A percentile compares a stretch with the other conserved stretches of the same genome.
Conservation (phyloP, 192 early-diverging fungal genomes). For the Coemansia sp. region DNA sequence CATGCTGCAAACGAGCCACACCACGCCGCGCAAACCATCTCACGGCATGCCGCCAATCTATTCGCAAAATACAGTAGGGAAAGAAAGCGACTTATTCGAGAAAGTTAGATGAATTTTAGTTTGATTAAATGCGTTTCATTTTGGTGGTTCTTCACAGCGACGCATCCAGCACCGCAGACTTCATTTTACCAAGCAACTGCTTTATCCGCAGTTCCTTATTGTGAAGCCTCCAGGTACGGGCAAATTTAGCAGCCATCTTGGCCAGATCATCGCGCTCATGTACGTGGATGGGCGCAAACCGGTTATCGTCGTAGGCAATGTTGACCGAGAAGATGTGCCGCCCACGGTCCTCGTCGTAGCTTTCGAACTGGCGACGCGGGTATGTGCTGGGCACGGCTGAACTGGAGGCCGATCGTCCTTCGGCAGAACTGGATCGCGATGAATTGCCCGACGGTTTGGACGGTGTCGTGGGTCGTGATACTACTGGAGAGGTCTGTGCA, state of each 20-base stretch:
- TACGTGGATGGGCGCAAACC: slow-evolving; percentile 47
- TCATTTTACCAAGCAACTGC: slow-evolving; percentile 45
- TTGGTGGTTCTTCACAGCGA: not conserved
- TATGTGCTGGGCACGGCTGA: slow-evolving; percentile 16
- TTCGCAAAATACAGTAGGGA: too few species aligned
- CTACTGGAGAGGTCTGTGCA: too few species aligned
- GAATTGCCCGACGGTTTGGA: slow-evolving; percentile 15
- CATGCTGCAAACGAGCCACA: too few species aligned
- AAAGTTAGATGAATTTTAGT: too few species aligned
- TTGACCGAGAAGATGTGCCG: slow-evolving; percentile 46
- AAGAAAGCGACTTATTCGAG: too few species aligned
- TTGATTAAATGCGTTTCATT: too few species aligned
- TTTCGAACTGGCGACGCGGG: slow-evolving; percentile 43
- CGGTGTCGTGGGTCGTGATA: slow-evolving; percentile 25
- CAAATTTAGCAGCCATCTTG: slow-evolving; percentile 43
- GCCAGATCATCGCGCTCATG: slow-evolving; percentile 46
- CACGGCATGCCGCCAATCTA: too few species aligned
- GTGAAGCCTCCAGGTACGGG: slow-evolving; percentile 44
- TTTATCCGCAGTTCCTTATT: slow-evolving; percentile 50
- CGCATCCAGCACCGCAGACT: slow-evolving; percentile 22
- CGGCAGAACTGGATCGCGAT: slow-evolving; percentile 44
- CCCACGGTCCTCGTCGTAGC: slow-evolving; percentile 49
- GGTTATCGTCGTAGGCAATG: slow-evolving; percentile 38
- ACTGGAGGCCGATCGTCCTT: slow-evolving; percentile 7
- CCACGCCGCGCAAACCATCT: too few species aligned